phyloP scores from a whole-genome alignment of 345 rosid species.

The Litchi chinensis region DNA sequence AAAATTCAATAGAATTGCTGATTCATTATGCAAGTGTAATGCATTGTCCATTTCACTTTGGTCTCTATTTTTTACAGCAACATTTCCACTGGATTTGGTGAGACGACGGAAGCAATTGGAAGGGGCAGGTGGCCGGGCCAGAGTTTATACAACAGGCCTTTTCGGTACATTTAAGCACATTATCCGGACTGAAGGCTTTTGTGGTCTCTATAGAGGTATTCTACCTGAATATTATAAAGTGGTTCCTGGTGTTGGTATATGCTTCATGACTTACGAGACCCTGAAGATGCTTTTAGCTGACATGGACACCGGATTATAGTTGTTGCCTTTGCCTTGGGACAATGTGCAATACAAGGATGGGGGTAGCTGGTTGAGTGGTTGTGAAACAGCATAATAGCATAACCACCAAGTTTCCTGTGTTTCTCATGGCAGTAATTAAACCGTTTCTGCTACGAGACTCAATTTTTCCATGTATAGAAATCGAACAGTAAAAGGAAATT shows the following conservation, averaged over 20 bases:
- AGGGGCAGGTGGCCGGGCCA: conserved; percentile 83
- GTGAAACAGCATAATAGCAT: background rate
- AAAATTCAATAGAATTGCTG: background rate
- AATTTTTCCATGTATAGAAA: conserved; percentile 36
- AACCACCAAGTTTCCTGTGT: background rate
- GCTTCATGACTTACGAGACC: conserved; percentile 94
- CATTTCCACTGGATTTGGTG: conserved; percentile 93
- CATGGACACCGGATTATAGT: conserved; percentile 38
- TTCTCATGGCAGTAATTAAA: conserved; percentile 29
- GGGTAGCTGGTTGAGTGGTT: background rate
- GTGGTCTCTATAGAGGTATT: conserved; percentile 85
- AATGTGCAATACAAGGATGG: background rate
- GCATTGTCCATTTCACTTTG: background rate
- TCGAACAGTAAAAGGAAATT: background rate
- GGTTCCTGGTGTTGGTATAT: conserved; percentile 90
- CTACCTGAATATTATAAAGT: conserved; percentile 94
- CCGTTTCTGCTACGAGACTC: conserved; percentile 26
- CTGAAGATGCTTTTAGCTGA: conserved; percentile 67
- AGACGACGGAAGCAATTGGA: conserved; percentile 91
- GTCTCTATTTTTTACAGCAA: conserved; percentile 50
- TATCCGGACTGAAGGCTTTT: conserved; percentile 62
- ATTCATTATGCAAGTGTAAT: background rate
- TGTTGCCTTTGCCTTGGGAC: background rate
- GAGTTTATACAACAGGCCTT: conserved; percentile 72
- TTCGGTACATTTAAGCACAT: conserved; percentile 69